These are phyloP conservation scores for Clitopilus hobsonii DNA, from an alignment of 768 basidiomycete species.

Conservation along the genomic window DNA sequence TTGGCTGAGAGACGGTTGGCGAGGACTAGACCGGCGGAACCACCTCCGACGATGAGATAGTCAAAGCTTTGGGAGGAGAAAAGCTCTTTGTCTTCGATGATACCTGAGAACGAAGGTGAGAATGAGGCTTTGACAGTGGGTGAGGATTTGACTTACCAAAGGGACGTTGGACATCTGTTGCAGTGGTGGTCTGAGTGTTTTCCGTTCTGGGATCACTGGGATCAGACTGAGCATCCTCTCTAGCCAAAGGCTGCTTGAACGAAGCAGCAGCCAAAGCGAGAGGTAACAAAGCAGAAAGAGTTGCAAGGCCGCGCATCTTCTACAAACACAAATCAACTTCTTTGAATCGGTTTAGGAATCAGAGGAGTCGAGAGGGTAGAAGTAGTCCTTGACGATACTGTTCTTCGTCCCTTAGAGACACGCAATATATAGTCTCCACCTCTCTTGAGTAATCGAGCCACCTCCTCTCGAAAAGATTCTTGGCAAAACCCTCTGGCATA, in stretches of 20 bases:
- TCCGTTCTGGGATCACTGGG: neutral
- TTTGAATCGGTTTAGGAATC: neutral
- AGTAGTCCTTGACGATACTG: neutral
- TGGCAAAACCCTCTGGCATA: neutral
- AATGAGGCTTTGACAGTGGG: neutral
- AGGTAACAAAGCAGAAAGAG: neutral
- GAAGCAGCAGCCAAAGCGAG: neutral
- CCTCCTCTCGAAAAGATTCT: neutral
- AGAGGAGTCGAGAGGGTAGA: neutral
- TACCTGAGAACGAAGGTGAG: neutral
- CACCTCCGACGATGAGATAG: conserved; percentile 12
- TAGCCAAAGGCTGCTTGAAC: neutral
- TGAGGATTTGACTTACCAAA: neutral
- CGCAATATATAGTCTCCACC: neutral
- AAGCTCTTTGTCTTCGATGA: neutral
- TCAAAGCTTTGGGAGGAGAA: neutral
- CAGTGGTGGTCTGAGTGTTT: neutral
- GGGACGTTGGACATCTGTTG: neutral
- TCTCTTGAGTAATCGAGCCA: neutral
- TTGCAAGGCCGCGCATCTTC: neutral
- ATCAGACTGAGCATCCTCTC: neutral
- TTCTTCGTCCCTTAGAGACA: neutral
- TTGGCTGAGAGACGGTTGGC: conserved; percentile 21
- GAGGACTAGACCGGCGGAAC: conserved; percentile 16
- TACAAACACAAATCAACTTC: neutral